Evolutionary conservation across 2,329 filamentous ascomycete species (phyloP), one percentile per base, ranked within the genome.

Genomic region (Trichophyton simii): DNA sequence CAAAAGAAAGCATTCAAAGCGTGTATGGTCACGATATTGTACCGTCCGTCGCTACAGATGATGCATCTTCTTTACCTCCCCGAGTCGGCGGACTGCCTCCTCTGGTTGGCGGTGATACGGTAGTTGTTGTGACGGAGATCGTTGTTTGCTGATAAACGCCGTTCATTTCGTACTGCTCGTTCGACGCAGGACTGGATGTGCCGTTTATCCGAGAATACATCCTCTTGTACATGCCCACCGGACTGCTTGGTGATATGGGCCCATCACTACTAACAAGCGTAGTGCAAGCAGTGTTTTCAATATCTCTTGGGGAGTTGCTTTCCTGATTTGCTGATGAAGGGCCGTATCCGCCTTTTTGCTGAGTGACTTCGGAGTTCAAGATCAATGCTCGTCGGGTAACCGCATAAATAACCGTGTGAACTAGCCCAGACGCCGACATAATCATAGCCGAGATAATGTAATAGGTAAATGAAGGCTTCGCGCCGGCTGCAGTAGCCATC

Each of bases 341-440:
- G 52, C 52, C 52, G 28, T 55, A 34, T 55, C 52, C 52, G 25
- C 25, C 52, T n/a, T 55, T 34, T 3, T 36, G 52, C 2, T 36
- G 52, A 54, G 52, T 55, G 2, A 57, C 20, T 46, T 62, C 58
- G 2, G 58, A 60, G 42, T 60, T 31, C 41, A 79, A 73, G 50
- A 84, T 75, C 65, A 83, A 75, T 58, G 79, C 78, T 60, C 78
- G 78, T 7, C 82, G 77, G 0, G 82, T 84, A 3, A 82, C 70
- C 0, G 80, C 80, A 72, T 84, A 84, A 1, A 84, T 73, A 1
- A 82, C 67, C 13, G 80, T 80, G 66, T 84, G 81, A 15, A 83
- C 77, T 72, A 82, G 78, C 20, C 82, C 82, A 61, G 81, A 83
- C 34, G 77, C 80, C 1, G 80, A 81, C 62, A 84, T 81, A 66